Percentiles rank a stretch among this genome's conserved stretches.
Evolutionary conservation across 2,329 filamentous ascomycete genomes (phyloP).

Genomic region (Diplodia scrobiculata): DNA sequence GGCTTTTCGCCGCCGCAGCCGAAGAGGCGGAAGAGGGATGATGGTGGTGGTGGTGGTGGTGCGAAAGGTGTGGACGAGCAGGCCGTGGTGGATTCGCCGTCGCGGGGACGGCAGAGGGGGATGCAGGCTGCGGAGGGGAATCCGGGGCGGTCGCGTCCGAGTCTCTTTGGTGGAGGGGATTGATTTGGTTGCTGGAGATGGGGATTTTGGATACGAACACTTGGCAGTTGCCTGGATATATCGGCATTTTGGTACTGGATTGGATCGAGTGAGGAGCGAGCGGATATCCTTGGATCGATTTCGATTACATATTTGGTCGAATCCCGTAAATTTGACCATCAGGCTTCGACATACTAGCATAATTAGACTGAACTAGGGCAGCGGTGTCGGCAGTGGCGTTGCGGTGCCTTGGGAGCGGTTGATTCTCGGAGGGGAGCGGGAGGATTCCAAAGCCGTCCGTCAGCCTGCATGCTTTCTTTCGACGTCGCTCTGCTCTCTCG

Average conservation of each 20-base stretch:
- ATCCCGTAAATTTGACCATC: too few relatives aligned
- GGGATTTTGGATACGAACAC: too few relatives aligned
- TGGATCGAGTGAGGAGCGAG: too few relatives aligned
- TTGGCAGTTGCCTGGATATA: too few relatives aligned
- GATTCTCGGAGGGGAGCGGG: conserved; percentile 3
- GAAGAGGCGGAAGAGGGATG: neutral
- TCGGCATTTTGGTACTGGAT: too few relatives aligned
- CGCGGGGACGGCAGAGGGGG: neutral
- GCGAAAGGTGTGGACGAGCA: neutral
- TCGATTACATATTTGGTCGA: too few relatives aligned
- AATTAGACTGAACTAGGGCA: too few relatives aligned
- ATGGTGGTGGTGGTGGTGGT: neutral
- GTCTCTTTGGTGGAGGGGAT: neutral
- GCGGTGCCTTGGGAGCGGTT: conserved; percentile 1
- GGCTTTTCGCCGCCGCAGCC: conserved; percentile 1
- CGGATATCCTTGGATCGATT: too few relatives aligned
- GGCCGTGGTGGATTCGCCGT: neutral
- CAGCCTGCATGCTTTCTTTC: conserved; percentile 3
- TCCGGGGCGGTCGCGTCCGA: neutral
- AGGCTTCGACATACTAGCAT: too few relatives aligned
- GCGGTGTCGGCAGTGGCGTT: conserved; percentile 1
- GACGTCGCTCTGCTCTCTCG: neutral
- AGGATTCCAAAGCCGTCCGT: neutral
- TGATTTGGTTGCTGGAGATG: neutral
- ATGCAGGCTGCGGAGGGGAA: neutral